Percentiles rank a stretch among this genome's conserved stretches.
Conservation (phyloP, 768 basidiomycete genomes). For the Tylopilus balloui region DNA sequence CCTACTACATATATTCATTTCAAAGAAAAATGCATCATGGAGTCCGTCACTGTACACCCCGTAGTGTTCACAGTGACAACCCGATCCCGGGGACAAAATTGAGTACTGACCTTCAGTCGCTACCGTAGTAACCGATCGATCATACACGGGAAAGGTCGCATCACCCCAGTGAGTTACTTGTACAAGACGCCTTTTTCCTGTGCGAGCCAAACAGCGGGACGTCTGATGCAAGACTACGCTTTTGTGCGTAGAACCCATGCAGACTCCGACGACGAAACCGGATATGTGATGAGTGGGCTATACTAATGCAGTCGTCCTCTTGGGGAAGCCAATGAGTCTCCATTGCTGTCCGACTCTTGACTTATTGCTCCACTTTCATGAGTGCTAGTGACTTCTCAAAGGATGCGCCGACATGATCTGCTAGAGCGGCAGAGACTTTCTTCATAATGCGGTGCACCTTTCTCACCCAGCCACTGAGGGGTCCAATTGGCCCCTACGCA, state of each 20-base stretch:
- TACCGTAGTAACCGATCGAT: no score
- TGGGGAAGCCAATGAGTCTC: neutral
- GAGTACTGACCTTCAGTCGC: no score
- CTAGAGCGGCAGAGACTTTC: neutral
- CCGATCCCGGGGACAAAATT: no score
- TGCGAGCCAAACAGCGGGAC: no score
- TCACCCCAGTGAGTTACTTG: no score
- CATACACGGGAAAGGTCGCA: no score
- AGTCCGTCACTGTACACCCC: no score
- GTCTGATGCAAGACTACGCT: neutral
- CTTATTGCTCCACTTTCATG: neutral
- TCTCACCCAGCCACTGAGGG: no score
- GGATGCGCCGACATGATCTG: constrained; percentile 1
- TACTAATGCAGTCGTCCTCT: constrained; percentile 11
- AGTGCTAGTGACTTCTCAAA: neutral
- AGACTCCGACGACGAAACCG: constrained; percentile 7
- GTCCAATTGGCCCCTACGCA: neutral
- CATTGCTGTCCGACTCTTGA: constrained; percentile 9
- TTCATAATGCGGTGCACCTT: constrained; percentile 36
- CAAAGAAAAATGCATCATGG: no score
- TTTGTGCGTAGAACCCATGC: neutral
- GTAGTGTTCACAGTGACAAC: no score
- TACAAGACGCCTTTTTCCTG: no score
- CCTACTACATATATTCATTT: no score
- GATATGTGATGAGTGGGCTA: constrained; percentile 15